Base-by-base conservation (phyloP, 169 alveolate species). In the Fabrea salina region DNA sequence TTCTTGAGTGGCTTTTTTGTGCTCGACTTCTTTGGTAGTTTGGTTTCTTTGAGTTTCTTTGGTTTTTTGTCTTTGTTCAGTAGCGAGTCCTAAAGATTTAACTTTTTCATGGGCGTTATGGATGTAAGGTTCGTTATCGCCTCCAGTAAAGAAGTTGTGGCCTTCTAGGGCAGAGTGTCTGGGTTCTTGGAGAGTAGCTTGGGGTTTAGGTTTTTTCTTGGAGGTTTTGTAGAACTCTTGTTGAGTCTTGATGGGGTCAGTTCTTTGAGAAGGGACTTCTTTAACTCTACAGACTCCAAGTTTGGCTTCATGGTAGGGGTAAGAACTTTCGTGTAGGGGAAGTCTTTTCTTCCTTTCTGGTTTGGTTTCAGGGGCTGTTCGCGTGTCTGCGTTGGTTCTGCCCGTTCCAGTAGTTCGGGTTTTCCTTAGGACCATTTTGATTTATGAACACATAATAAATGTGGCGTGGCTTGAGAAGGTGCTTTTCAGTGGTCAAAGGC, bases 1-100 rank as follows among this genome's bases (percentile, higher is more conserved):
- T 82, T 90, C 94, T 49, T 89, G 83, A 39, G 78, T 86, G 7
- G 95, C 93, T 7, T 66, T 84, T 2, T 90, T 88, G 77, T 91
- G 87, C 11, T 82, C 85, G 32, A 82, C 90, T 64, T 86, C 88
- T 27, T 86, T 87, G 13, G 67, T 32, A 2, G 7, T 49, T 8
- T 44, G 50, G 8, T 50, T 53, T 72, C 50, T 59, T 75, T 83
- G 47, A 27, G 61, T 37, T 32, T 37, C 16, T 43, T 51, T 67
- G 30, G 54, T 51, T 8, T 56, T n/a, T 43, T 76, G 41, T 70
- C 43, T 66, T 30, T 56, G 56, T n/a, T 50, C 44, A 8, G 11
- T 25, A 6, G 8, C 22, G 11, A 8, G 66, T 49, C 22, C 39
- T 39, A 37, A 25, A n/a, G 50, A 30, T 6, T 27, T 43, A 39